These are phyloP conservation scores for Coniochaeta sp. DNA, from an alignment of 2,329 filamentous ascomycete genomes.

Conservation along the genomic window DNA sequence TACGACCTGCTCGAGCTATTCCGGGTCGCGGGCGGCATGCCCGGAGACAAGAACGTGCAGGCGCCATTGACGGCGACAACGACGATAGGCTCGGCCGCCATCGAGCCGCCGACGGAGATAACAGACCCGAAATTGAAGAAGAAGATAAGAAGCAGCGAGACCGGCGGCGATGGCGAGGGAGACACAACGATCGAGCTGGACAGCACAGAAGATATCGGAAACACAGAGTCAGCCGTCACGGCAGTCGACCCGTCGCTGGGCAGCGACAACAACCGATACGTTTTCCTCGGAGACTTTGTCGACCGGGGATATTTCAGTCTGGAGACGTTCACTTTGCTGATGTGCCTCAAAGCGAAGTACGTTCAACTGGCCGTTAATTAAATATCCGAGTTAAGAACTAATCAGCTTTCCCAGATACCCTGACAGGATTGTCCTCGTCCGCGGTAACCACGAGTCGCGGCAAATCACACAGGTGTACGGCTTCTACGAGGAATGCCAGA, in stretches of 20 bases:
- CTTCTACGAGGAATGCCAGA: conserved; percentile 96
- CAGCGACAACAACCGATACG: conserved; percentile 48
- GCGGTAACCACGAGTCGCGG: conserved; percentile 95
- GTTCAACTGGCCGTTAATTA: conserved; percentile 14
- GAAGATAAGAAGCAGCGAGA: conserved; percentile 66
- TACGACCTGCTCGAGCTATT: conserved; percentile 97
- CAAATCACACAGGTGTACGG: conserved; percentile 98
- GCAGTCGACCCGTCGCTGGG: conserved; percentile 24
- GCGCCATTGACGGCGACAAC: conserved; percentile 61
- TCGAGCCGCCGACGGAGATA: conserved; percentile 85
- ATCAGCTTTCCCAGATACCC: conserved; percentile 68
- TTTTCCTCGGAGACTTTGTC: conserved; percentile 81
- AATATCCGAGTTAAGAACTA: background rate
- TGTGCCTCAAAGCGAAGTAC: conserved; percentile 79
- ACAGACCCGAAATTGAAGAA: conserved; percentile 80
- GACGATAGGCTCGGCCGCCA: conserved; percentile 81
- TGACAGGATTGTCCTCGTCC: conserved; percentile 88
- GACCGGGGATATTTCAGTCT: conserved; percentile 96
- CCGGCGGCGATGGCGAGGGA: conserved; percentile 40
- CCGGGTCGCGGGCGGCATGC: conserved; percentile 93
- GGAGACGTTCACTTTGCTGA: conserved; percentile 93
- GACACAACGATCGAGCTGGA: conserved; percentile 34
- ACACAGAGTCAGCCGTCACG: conserved; percentile 15
- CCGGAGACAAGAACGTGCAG: conserved; percentile 68
- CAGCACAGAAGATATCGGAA: conserved; percentile 16